Evolutionary conservation across 2,329 filamentous ascomycete genomes (phyloP), one percentile per base, ranked within the genome.

Genomic region (Talaromyces sp.): DNA sequence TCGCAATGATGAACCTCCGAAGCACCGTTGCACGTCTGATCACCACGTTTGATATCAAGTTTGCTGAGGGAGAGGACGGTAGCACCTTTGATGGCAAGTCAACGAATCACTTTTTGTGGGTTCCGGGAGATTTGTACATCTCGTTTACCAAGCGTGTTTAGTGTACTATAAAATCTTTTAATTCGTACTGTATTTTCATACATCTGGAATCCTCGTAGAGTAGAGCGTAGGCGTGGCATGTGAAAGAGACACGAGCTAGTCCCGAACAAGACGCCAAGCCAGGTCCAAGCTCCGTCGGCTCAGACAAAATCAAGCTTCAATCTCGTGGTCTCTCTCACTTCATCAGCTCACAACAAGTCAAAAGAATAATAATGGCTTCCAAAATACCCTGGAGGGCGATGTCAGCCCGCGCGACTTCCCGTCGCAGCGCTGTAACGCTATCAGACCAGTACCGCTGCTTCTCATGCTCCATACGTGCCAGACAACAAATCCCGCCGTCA

Each of bases 371-470:
- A 65, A 78, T 78, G 75, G 73, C 74, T 35, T 73, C 74, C 33
- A 73, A 72, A 65, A 72, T 75, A 14, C 66, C 75, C 66, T 79
- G 75, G 77, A 71, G 78, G 58, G 73, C 73, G 41, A 66, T 80
- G 66, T 73, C 75, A 66, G 71, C 73, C 61, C 74, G 72, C 64
- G 71, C 76, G 2, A 73, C 73, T 56, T 7, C 60, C 5, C 49
- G 24, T 31, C 74, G 75, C 63, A 72, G 72, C 62, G 62, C 68
- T 16, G 65, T 71, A 31, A 65, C 71, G 14, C 64, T 72, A 1
- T 64, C 69, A 50, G 70, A 70, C 13, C 75, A 79, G 22, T 81
- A 81, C 64, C 78, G 83, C 64, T 83, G 82, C 70, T 84, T 86
- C 68, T 85, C 84, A 37, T 85, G 81, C 72, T 78, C 82, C 24